phyloP scores from a whole-genome alignment of 768 basidiomycete species.

The Tulasnella sp. region DNA sequence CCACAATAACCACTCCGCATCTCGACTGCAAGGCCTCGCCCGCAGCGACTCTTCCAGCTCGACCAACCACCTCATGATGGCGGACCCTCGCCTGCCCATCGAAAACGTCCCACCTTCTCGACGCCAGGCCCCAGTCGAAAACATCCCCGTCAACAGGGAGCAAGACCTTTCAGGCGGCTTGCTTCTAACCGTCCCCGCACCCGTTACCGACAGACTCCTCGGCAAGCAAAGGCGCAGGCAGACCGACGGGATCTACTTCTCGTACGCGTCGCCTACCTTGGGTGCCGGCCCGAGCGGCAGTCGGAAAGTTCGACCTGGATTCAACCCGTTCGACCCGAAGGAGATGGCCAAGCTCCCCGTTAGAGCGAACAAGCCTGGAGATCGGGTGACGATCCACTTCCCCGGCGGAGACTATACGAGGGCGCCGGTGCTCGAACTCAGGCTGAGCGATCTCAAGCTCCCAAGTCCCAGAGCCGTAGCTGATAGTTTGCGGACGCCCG shows the following conservation, averaged over 20 bases:
- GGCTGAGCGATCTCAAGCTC: constrained; percentile 23
- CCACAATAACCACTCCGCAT: constrained; percentile 40
- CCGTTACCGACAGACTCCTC: neutral
- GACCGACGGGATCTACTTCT: constrained; percentile 3
- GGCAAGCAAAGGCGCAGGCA: neutral
- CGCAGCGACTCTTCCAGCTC: constrained; percentile 13
- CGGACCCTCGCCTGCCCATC: neutral
- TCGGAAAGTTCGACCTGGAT: neutral
- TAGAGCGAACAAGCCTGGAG: constrained; percentile 23
- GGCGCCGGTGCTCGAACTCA: neutral
- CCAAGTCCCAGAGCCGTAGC: neutral
- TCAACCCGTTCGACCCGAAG: neutral
- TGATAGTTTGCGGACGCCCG: neutral
- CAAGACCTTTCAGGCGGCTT: neutral
- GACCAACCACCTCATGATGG: neutral
- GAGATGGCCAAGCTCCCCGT: constrained; percentile 5
- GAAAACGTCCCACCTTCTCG: constrained; percentile 4
- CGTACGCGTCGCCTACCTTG: neutral
- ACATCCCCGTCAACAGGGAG: neutral
- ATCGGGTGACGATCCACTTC: constrained; percentile 23
- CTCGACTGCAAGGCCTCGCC: neutral
- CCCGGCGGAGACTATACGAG: neutral
- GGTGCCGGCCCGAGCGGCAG: no score
- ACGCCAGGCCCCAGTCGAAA: neutral
- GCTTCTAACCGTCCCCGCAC: neutral